A percentile compares a stretch with the other conserved stretches of the same genome.
Conservation (phyloP, 164 flowering plant genomes). For the Nymphaea colorata region DNA sequence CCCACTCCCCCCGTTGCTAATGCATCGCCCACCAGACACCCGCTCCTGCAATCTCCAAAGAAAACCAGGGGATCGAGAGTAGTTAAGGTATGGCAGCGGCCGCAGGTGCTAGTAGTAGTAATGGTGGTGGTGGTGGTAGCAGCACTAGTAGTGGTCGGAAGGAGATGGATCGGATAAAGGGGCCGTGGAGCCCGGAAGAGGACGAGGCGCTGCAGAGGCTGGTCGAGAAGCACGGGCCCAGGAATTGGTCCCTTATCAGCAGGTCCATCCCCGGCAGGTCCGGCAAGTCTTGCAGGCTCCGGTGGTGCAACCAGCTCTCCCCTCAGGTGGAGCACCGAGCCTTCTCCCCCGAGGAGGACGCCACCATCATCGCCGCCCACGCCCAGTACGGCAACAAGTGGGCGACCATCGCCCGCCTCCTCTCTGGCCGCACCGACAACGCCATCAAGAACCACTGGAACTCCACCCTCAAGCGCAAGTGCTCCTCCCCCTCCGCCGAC, state of each 20-base stretch:
- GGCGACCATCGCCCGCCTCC: constrained; percentile 81
- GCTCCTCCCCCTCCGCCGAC: constrained; percentile 15
- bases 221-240: constrained; percentile 61
- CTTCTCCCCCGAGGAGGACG: constrained; percentile 71
- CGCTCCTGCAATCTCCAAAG: not conserved
- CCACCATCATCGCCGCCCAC: constrained; percentile 59
- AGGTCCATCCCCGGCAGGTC: constrained; percentile 81
- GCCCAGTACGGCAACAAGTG: constrained; percentile 74
- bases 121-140: not conserved
- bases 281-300: constrained; percentile 80
- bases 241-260: constrained; percentile 88
- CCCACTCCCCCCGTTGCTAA: not conserved
- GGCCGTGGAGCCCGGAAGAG: constrained; percentile 96
- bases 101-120: not conserved
- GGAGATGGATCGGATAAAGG: constrained; percentile 73
- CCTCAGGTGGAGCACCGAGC: constrained; percentile 81
- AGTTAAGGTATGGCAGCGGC: no score
- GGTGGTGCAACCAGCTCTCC: constrained; percentile 92
- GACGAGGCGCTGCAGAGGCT: constrained; percentile 48
- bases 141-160: constrained; percentile 7
- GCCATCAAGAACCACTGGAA: constrained; percentile 92
- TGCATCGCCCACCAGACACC: not conserved
- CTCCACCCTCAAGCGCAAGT: constrained; percentile 71
- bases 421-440: constrained; percentile 80
- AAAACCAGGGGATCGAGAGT: not conserved